Evolutionary conservation across 2,329 filamentous ascomycete species (phyloP), one percentile per base, ranked within the genome.

Genomic region (Hymenoscyphus scutula): DNA sequence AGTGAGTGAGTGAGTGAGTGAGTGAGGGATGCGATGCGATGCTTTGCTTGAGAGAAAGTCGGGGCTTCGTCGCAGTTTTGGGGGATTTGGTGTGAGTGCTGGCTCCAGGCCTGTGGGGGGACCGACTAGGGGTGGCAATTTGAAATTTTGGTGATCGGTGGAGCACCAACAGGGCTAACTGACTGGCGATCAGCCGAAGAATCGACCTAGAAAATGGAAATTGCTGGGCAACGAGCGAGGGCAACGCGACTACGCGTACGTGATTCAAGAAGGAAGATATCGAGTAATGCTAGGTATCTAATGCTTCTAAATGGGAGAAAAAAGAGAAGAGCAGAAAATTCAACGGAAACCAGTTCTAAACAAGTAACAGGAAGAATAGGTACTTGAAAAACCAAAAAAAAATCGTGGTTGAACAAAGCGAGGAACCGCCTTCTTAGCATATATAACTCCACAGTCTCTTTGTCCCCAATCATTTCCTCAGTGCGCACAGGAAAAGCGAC

Each of bases 1-100:
- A n/a, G n/a, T n/a, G n/a, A n/a, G n/a, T 74, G 73, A 32, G 17
- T 7, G n/a, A 17, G 55, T 53, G 55, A 34, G 25, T 34, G 41
- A 19, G 53, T 19, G 32, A 41, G 30, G 53, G 58, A 11, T 34
- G 32, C 2, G 32, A 13, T 8, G 15, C 15, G 32, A 34, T 34
- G 32, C 32, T 13, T 2, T 34, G 32, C 32, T 11, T 8, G 32
- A 34, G 15, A 8, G 32, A 34, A 34, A 34, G 32, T 34, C 10
- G 32, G 32, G 32, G 32, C 32, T 34, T 34, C 32, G 32, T 34
- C 32, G 32, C 32, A 34, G 32, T 34, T 34, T 34, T 34, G 32
- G 32, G 4, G 11, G 10, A 34, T n/a, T n/a, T n/a, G n/a, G n/a
- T n/a, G n/a, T n/a, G n/a, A 13, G 10, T 34, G 32, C 32, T 34